These are phyloP conservation scores for Leishmania gerbilli DNA, from an alignment of 208 protist species.

Conservation along the genomic window DNA sequence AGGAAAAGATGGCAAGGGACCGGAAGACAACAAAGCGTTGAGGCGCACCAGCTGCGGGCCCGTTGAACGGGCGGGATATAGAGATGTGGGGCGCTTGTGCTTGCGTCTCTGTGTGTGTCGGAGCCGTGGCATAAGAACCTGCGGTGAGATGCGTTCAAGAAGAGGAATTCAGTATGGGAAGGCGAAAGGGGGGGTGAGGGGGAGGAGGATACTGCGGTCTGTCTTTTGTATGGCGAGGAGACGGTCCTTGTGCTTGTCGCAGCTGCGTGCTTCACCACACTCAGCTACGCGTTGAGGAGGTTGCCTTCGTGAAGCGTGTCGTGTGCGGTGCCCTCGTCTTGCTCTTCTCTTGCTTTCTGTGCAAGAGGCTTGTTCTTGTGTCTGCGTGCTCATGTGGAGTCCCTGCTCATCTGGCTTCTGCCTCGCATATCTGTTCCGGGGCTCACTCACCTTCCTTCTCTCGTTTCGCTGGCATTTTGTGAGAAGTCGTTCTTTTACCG, in stretches of 20 bases:
- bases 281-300: background rate
- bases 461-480: background rate
- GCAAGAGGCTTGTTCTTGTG: background rate
- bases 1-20: background rate
- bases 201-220: too few relatives aligned
- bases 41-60: background rate
- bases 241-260: too few relatives aligned
- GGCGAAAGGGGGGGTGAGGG: too few relatives aligned
- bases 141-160: background rate
- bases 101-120: background rate
- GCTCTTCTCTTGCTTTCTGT: background rate
- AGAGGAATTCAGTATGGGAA: background rate
- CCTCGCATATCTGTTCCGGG: background rate
- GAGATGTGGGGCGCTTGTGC: background rate
- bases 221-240: too few relatives aligned
- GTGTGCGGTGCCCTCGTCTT: background rate
- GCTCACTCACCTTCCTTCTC: background rate
- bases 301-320: background rate
- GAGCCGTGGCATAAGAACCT: background rate
- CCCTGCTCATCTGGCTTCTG: background rate
- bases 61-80: background rate
- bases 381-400: background rate
- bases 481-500: background rate
- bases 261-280: background rate
- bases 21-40: background rate